A percentile compares a stretch with the other conserved stretches of the same genome.
phyloP scores from a whole-genome alignment of 768 basidiomycete species.

The Chiua virens region DNA sequence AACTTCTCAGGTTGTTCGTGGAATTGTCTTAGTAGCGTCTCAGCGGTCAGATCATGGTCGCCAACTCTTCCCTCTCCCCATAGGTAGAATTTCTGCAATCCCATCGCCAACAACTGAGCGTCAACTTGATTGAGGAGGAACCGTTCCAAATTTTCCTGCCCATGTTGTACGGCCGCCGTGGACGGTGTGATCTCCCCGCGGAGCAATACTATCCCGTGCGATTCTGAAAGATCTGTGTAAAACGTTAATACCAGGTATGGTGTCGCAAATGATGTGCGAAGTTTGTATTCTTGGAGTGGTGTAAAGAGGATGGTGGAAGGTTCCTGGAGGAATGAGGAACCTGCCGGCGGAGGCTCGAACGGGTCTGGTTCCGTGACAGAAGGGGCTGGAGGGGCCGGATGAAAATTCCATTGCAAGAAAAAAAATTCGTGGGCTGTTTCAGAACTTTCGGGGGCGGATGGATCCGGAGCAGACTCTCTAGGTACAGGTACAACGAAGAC shows the following conservation, averaged over 20 bases:
- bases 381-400: conserved; percentile 66
- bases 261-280: conserved; percentile 79
- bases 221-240: conserved; percentile 83
- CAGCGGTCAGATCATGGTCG: conserved; percentile 12
- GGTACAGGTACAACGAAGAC: conserved; percentile 83
- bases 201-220: conserved; percentile 82
- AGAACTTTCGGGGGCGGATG: conserved; percentile 33
- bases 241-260: conserved; percentile 89
- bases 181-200: conserved; percentile 89
- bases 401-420: conserved; percentile 88
- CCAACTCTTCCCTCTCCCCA: conserved; percentile 42
- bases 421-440: conserved; percentile 70
- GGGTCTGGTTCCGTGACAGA: conserved; percentile 42
- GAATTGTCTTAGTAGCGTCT: conserved; percentile 62
- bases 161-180: conserved; percentile 35
- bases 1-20: conserved; percentile 79
- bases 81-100: conserved; percentile 84
- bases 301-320: conserved; percentile 87
- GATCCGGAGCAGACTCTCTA: conserved; percentile 36
- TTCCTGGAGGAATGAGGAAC: conserved; percentile 41
- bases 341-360: conserved; percentile 37
- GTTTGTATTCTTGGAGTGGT: conserved; percentile 91
- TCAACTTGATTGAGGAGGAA: conserved; percentile 76
- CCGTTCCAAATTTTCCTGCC: conserved; percentile 23
- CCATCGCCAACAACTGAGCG: conserved; percentile 79